Base-by-base conservation (phyloP, 257 asterid genomes). In the Gentiana straminea region DNA sequence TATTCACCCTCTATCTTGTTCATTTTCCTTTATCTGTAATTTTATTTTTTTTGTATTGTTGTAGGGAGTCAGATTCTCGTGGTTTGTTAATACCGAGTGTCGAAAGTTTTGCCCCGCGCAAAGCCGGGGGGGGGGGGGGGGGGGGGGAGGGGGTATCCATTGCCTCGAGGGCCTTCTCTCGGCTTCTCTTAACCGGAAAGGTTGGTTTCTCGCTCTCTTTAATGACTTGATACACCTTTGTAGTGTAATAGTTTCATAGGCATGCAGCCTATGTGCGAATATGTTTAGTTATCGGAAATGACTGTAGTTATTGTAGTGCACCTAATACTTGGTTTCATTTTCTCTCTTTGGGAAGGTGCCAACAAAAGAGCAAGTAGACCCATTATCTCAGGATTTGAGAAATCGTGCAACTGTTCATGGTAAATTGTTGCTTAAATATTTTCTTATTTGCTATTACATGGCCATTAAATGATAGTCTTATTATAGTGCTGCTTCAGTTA, bases 91-190 rank as follows among this genome's bases (percentile, higher is more conserved):
- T 92, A 69, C 98, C 95, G 98, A 92, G 70, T 92, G 98, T 72
- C 98, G 88, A 73, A 85, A 85, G 66, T 49, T 85, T 75, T 77
- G 88, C 62, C 98, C 98, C 33, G 84, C 85, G 91, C 94, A 65
- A 81, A 81, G 78, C 76, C 88, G 58, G 95, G 91, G 52, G 97
- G 98, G 68, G 97, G 98, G 68, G 97, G 98, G 68, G 97, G 98
- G 68, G 97, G 98, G 68, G 97, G 98, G 68, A n/a, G n/a, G n/a
- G 97, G 98, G 68, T 97, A 92, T 68, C 98, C 98, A 50, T 63
- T 92, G 64, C 98, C 98, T 24, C n/a, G 98, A 92, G 75, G 98
- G 98, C 72, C 98, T 92, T 38, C 90, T 92, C 55, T 92, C n/a
- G 98, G 98, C 97, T 92, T 58, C 94, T 92, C 64, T 78, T 92